These are phyloP conservation scores for Rauvolfia tetraphylla DNA, from an alignment of 257 asterid species.

Conservation along the genomic window DNA sequence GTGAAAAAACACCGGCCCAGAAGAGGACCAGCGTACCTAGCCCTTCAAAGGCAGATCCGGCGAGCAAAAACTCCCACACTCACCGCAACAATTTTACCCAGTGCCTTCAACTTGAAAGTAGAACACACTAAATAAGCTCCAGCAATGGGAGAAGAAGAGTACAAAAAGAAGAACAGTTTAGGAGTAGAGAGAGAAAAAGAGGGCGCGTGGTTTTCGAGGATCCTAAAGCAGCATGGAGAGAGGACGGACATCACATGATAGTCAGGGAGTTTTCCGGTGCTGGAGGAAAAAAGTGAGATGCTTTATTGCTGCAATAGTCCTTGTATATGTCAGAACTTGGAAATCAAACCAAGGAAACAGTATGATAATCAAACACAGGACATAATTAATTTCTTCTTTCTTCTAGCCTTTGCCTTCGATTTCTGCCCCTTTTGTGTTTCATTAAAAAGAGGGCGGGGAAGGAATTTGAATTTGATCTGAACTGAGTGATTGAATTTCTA, in stretches of 20 bases:
- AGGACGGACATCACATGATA: slow-evolving; percentile 65
- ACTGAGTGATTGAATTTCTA: neutral
- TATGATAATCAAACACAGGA: neutral
- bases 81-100: slow-evolving; percentile 3
- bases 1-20: slow-evolving; percentile 3
- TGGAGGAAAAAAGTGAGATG: slow-evolving; percentile 13
- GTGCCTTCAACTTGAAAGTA: neutral
- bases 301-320: slow-evolving; percentile 28
- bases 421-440: too few species aligned
- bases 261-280: slow-evolving; percentile 43
- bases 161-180: neutral
- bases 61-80: slow-evolving; percentile 11
- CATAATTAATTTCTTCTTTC: neutral
- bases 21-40: neutral
- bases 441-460: slow-evolving; percentile 11
- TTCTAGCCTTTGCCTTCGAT: neutral
- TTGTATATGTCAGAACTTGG: slow-evolving; percentile 34
- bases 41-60: slow-evolving; percentile 22
- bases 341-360: slow-evolving; percentile 3
- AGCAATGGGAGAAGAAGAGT: slow-evolving; percentile 7
- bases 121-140: neutral
- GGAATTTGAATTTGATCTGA: slow-evolving; percentile 3
- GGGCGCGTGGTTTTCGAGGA: slow-evolving; percentile 26
- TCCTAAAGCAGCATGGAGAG: slow-evolving; percentile 24
- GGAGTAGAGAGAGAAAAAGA: slow-evolving; percentile 10